These are phyloP conservation scores for Boletus coccyginus DNA, from an alignment of 768 basidiomycete species.

Conservation along the genomic window DNA sequence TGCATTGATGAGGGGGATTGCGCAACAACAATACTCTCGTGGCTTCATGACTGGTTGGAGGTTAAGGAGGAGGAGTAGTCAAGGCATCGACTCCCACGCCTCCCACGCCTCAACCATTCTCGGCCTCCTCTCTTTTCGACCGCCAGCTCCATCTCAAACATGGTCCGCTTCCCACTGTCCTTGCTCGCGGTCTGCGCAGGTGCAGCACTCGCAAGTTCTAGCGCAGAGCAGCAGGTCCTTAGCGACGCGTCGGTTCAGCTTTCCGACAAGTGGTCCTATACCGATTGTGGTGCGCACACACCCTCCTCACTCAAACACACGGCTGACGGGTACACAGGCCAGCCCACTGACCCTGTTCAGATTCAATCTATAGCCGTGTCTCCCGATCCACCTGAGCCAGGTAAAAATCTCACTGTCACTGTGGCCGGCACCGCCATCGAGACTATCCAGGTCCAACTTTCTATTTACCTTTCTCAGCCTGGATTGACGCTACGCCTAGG, in stretches of 20 bases:
- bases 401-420: constrained; percentile 81
- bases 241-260: constrained; percentile 30
- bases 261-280: constrained; percentile 60
- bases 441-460: constrained; percentile 57
- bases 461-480: not conserved
- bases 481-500: constrained; percentile 44
- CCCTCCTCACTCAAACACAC: constrained; percentile 1
- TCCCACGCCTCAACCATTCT: constrained; percentile 9
- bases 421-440: constrained; percentile 61
- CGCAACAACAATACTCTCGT: constrained; percentile 90
- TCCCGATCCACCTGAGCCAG: constrained; percentile 90
- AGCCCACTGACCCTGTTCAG: constrained; percentile 45
- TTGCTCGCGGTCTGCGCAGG: constrained; percentile 29
- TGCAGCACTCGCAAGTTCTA: constrained; percentile 22
- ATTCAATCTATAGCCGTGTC: constrained; percentile 68
- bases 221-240: constrained; percentile 31
- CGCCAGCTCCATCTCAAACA: constrained; percentile 6
- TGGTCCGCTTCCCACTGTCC: constrained; percentile 29
- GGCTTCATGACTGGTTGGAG: constrained; percentile 51
- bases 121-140: constrained; percentile 17
- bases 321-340: constrained; percentile 38
- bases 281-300: constrained; percentile 65
- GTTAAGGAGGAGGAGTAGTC: not conserved
- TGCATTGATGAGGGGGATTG: constrained; percentile 85
- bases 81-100: constrained; percentile 22